Conservation (phyloP, 352 stramenopile genomes). For the Phytophthora meadii region DNA sequence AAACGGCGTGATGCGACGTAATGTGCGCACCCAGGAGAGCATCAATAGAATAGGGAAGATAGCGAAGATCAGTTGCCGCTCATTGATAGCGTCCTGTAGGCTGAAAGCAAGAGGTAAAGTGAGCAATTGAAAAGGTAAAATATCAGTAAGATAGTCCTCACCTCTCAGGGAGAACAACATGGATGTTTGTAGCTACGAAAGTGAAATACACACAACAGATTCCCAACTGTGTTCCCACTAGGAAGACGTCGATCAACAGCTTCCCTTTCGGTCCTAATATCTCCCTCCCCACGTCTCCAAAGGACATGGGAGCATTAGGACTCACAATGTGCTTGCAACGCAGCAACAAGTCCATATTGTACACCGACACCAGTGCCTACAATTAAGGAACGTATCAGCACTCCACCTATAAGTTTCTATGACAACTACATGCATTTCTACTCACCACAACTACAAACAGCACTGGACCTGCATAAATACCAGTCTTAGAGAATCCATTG, state of each 20-base stretch:
- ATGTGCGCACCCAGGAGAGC: conserved; percentile 80
- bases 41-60: conserved; percentile 75
- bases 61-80: conserved; percentile 79
- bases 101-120: conserved; percentile 27
- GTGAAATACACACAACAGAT: conserved; percentile 90
- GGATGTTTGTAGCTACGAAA: conserved; percentile 85
- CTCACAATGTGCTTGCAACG: conserved; percentile 71
- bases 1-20: conserved; percentile 80
- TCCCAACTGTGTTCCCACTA: conserved; percentile 79
- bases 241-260: conserved; percentile 77
- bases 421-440: background rate
- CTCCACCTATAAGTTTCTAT: background rate
- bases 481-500: conserved; percentile 78
- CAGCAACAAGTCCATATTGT: conserved; percentile 86
- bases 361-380: conserved; percentile 75
- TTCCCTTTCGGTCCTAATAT: conserved; percentile 71
- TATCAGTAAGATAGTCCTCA: conserved; percentile 15
- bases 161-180: conserved; percentile 74
- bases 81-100: conserved; percentile 63
- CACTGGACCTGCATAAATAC: conserved; percentile 61
- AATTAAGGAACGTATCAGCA: background rate
- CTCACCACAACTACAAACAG: conserved; percentile 70
- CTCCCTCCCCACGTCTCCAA: conserved; percentile 72
- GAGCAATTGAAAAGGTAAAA: background rate
- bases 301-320: conserved; percentile 63